A percentile compares a stretch with the other conserved stretches of the same genome.
phyloP scores from a whole-genome alignment of 306 rosid genomes.

The Castanea mollissima region DNA sequence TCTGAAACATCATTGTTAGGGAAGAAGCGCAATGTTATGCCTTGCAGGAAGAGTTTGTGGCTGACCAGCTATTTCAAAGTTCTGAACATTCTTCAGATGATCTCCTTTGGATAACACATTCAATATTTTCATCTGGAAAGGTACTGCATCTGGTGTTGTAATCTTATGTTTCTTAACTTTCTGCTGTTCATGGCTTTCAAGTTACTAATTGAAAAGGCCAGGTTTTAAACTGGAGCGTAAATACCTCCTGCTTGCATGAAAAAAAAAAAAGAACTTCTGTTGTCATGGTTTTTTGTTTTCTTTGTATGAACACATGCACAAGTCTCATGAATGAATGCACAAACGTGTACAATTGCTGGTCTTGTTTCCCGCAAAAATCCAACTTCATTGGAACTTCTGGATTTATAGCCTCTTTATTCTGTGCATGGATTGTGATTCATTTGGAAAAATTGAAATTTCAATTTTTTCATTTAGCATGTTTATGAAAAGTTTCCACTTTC shows the following conservation, averaged over 20 bases:
- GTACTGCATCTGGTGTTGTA: constrained; percentile 33
- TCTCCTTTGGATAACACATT: constrained; percentile 49
- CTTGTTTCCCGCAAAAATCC: neutral
- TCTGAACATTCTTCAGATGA: constrained; percentile 70
- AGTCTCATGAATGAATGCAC: neutral
- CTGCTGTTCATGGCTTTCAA: neutral
- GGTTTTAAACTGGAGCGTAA: neutral
- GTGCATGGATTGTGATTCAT: neutral
- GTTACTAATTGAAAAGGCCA: neutral
- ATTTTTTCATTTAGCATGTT: neutral
- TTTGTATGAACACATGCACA: neutral
- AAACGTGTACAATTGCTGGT: neutral
- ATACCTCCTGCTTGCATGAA: constrained; percentile 14
- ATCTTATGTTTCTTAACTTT: neutral
- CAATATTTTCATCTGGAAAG: constrained; percentile 75
- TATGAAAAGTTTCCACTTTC: neutral
- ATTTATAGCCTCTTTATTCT: neutral
- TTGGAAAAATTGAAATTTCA: neutral
- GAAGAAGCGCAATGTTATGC: constrained; percentile 58
- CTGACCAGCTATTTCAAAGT: constrained; percentile 89
- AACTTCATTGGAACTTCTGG: neutral
- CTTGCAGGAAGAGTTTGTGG: constrained; percentile 90
- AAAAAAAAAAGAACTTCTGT: neutral
- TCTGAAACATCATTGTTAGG: constrained; percentile 44
- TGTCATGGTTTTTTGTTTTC: neutral